phyloP scores from a whole-genome alignment of 2,329 filamentous ascomycete species.

The Tolypocladium inflatum region DNA sequence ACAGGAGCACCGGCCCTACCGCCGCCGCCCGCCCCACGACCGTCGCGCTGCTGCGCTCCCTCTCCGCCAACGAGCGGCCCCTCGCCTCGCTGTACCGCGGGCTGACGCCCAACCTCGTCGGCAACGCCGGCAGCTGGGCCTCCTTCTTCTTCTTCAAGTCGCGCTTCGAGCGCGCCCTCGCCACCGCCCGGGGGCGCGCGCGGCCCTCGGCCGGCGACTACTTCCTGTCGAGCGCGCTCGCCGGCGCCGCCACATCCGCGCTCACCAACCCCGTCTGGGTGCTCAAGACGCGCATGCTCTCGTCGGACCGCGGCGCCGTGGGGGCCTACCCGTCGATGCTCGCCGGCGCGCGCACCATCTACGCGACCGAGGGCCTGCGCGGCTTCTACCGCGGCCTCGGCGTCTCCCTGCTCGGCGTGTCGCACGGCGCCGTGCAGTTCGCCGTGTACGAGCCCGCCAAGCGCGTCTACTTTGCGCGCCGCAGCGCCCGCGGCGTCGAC shows the following conservation, averaged over 20 bases:
- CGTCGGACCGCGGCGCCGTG: slow-evolving; percentile 61
- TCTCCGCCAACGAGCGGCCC: slow-evolving; percentile 42
- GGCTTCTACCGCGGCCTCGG: slow-evolving; percentile 86
- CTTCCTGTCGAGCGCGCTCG: slow-evolving; percentile 64
- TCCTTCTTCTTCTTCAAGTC: slow-evolving; percentile 80
- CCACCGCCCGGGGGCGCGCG: slow-evolving; percentile 11
- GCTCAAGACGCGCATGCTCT: slow-evolving; percentile 93
- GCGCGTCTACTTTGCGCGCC: slow-evolving; percentile 43
- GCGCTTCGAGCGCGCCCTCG: slow-evolving; percentile 38
- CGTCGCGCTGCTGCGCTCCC: slow-evolving; percentile 40
- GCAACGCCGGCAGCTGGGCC: slow-evolving; percentile 84
- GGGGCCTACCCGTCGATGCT: slow-evolving; percentile 77
- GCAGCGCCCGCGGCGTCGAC: slow-evolving; percentile 8
- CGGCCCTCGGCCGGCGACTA: slow-evolving; percentile 54
- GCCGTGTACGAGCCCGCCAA: slow-evolving; percentile 77
- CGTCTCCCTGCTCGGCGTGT: slow-evolving; percentile 76
- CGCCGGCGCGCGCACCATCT: slow-evolving; percentile 59
- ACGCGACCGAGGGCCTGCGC: slow-evolving; percentile 57
- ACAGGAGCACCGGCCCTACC: slow-evolving; percentile 32
- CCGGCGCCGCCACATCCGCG: slow-evolving; percentile 66
- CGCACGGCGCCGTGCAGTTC: slow-evolving; percentile 91
- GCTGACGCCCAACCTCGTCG: slow-evolving; percentile 79
- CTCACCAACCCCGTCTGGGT: slow-evolving; percentile 97
- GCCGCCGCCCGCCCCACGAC: slow-evolving; percentile 33
- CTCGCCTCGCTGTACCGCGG: slow-evolving; percentile 76